Percentiles rank a stretch among this genome's conserved stretches.
phyloP scores from a whole-genome alignment of 345 rosid genomes.

The Gynandropsis gynandra region DNA sequence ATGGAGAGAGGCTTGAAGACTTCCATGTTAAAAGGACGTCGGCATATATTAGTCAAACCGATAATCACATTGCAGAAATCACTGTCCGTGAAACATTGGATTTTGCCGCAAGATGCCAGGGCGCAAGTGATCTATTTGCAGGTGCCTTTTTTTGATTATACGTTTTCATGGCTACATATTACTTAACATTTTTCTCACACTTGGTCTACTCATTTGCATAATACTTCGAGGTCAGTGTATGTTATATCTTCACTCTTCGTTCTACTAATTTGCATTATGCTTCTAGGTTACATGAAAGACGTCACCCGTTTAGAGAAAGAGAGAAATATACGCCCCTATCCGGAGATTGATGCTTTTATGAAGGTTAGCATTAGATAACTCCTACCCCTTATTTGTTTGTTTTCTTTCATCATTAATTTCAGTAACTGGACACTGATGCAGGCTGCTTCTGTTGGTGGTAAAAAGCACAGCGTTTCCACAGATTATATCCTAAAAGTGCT shows the following conservation, averaged over 20 bases:
- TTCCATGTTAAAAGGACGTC: constrained; percentile 76
- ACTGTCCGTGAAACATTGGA: constrained; percentile 94
- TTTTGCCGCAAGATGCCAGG: constrained; percentile 91
- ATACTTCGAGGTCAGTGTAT: too few relatives aligned
- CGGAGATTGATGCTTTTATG: constrained; percentile 93
- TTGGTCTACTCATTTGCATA: too few relatives aligned
- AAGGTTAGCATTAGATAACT: constrained; percentile 42
- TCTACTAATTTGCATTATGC: neutral
- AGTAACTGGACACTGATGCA: constrained; percentile 19
- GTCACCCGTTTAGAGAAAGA: constrained; percentile 63
- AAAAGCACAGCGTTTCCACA: constrained; percentile 67
- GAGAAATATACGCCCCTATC: constrained; percentile 53
- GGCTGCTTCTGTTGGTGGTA: constrained; percentile 79
- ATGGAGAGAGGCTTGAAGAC: constrained; percentile 55
- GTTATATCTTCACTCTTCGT: neutral
- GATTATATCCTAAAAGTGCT: constrained; percentile 82
- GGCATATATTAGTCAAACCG: constrained; percentile 90
- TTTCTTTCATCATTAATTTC: constrained; percentile 4
- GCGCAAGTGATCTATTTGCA: constrained; percentile 76
- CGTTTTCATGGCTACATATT: neutral
- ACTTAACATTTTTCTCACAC: neutral
- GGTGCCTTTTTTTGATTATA: constrained; percentile 29
- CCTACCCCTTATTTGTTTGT: neutral
- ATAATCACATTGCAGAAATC: constrained; percentile 77
- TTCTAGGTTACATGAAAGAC: constrained; percentile 56